These are phyloP conservation scores for Plasmopara halstedii DNA, from an alignment of 352 stramenopile species.

Conservation along the genomic window DNA sequence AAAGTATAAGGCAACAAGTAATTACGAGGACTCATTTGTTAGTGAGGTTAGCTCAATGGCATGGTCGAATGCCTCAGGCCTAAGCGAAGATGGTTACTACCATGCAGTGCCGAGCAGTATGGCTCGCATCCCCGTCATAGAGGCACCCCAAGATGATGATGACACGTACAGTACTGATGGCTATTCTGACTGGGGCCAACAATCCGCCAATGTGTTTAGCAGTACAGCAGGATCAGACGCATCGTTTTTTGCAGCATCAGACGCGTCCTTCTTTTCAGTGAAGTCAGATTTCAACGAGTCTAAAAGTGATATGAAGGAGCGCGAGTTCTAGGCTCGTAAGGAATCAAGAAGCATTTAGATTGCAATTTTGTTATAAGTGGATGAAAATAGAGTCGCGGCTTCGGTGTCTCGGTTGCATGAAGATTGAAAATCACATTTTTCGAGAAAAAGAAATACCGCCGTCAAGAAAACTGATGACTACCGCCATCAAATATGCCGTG, in stretches of 20 bases:
- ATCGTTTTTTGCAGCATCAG: conserved; percentile 28
- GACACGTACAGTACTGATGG: conserved; percentile 16
- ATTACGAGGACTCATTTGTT: conserved; percentile 22
- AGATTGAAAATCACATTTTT: too few species aligned
- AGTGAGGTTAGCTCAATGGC: conserved; percentile 26
- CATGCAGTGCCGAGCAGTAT: conserved; percentile 16
- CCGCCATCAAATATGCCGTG: too few species aligned
- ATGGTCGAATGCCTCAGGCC: conserved; percentile 16
- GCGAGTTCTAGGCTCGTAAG: conserved; percentile 27
- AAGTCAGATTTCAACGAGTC: conserved; percentile 27
- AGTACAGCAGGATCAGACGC: conserved; percentile 22
- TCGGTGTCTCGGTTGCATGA: too few species aligned
- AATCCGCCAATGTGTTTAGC: conserved; percentile 13
- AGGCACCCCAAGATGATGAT: conserved; percentile 18
- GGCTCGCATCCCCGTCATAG: conserved; percentile 23
- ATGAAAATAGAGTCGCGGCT: too few species aligned
- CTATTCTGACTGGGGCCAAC: conserved; percentile 22
- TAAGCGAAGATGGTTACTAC: conserved; percentile 28
- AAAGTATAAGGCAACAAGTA: conserved; percentile 10
- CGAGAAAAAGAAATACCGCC: too few species aligned
- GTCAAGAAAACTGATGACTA: too few species aligned
- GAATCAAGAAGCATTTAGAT: neutral
- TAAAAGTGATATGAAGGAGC: conserved; percentile 18
- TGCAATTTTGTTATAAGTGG: neutral
- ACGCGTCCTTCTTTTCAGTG: conserved; percentile 30